A percentile compares a stretch with the other conserved stretches of the same genome.
phyloP scores from a whole-genome alignment of 2,329 filamentous ascomycete species.

The Aspergillus arachidicola region DNA sequence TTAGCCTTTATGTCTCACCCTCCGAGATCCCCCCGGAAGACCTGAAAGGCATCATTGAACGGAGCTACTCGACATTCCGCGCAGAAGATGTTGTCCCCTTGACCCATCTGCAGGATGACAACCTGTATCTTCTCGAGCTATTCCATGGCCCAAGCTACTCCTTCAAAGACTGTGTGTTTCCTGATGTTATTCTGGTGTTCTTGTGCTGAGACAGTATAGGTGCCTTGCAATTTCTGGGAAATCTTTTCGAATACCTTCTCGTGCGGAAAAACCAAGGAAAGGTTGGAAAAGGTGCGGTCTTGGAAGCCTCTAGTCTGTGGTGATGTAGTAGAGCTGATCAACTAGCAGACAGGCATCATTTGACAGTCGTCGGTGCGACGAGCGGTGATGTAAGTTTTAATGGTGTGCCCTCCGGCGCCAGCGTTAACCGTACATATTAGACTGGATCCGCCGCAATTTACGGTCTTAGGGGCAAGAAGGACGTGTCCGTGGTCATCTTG shows the following conservation, averaged over 20 bases:
- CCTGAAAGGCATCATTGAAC: constrained; percentile 78
- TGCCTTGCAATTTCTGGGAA: constrained; percentile 91
- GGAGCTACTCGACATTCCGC: constrained; percentile 89
- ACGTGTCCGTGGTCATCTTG: constrained; percentile 94
- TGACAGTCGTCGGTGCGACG: constrained; percentile 85
- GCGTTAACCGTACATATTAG: constrained; percentile 1
- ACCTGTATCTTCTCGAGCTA: constrained; percentile 85
- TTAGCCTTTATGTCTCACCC: constrained; percentile 83
- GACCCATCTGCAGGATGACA: constrained; percentile 69
- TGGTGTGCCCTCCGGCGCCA: background rate
- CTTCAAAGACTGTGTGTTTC: constrained; percentile 71
- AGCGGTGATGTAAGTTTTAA: constrained; percentile 61
- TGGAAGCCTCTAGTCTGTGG: background rate
- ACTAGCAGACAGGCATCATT: constrained; percentile 65
- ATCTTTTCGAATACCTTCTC: constrained; percentile 66
- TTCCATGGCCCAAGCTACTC: constrained; percentile 96
- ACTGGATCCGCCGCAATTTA: constrained; percentile 97
- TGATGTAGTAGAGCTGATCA: background rate
- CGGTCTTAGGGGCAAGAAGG: constrained; percentile 90
- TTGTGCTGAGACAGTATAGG: constrained; percentile 44
- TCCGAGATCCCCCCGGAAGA: constrained; percentile 79
- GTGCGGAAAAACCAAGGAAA: constrained; percentile 48
- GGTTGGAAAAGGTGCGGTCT: constrained; percentile 32
- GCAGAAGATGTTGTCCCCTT: constrained; percentile 76
- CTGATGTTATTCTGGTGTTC: background rate